A percentile compares a stretch with the other conserved stretches of the same genome.
Conservation (phyloP, 228 moss, liverwort and hornwort species). For the Sphagnum fallax region DNA sequence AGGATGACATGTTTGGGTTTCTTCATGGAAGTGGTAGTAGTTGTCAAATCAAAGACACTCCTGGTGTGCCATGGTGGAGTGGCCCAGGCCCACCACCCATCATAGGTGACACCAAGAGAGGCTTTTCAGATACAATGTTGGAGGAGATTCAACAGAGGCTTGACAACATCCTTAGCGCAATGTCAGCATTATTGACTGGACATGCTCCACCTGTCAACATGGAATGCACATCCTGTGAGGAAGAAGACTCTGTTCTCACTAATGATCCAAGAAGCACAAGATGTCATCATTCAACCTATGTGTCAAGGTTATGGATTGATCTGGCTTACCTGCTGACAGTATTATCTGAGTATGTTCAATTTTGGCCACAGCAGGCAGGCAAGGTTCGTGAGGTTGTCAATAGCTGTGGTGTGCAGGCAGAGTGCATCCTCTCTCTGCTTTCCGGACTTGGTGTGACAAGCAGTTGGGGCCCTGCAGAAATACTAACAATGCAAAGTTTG, state of each 20-base stretch:
- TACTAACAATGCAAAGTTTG: constrained; percentile 56
- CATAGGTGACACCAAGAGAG: constrained; percentile 2
- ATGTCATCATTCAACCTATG: not conserved
- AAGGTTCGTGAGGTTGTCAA: constrained; percentile 25
- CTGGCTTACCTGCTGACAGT: constrained; percentile 30
- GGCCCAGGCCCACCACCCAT: constrained; percentile 11
- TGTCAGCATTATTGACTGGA: constrained; percentile 1
- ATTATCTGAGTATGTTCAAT: constrained; percentile 34
- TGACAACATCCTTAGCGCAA: constrained; percentile 7
- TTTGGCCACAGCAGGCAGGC: constrained; percentile 40
- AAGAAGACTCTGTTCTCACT: not conserved
- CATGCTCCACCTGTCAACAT: not conserved
- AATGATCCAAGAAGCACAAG: not conserved
- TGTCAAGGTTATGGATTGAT: constrained; percentile 48
- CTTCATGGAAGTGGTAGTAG: not conserved
- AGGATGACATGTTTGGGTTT: not conserved
- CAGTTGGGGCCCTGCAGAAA: constrained; percentile 56
- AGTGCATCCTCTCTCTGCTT: constrained; percentile 38
- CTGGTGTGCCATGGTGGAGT: constrained; percentile 17
- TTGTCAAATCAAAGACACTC: constrained; percentile 5
- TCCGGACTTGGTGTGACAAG: constrained; percentile 24
- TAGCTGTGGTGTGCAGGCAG: constrained; percentile 39
- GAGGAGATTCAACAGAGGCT: constrained; percentile 36
- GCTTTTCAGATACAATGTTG: constrained; percentile 24
- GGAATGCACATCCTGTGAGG: not conserved